These are phyloP conservation scores for Cystobasidium slooffiae DNA, from an alignment of 1,284 basidiomycete genomes.

Conservation along the genomic window DNA sequence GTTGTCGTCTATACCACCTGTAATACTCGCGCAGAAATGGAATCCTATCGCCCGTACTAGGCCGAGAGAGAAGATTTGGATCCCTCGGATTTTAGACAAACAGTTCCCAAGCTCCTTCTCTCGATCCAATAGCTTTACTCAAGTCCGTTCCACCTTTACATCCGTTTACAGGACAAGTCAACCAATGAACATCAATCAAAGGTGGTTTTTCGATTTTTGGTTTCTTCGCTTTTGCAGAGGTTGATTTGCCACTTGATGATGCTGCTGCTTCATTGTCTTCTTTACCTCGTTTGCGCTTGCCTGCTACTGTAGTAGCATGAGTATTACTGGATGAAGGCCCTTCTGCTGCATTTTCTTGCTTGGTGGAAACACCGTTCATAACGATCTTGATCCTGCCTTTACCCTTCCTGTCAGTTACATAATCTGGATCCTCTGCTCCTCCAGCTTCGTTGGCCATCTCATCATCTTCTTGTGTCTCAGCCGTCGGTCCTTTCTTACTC, in stretches of 20 bases:
- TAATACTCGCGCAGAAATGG: too few relatives aligned
- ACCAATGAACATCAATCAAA: constrained; percentile 27
- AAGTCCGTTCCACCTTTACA: constrained; percentile 38
- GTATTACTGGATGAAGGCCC: neutral
- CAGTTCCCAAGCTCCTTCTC: constrained; percentile 42
- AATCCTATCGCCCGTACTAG: neutral
- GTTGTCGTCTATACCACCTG: too few relatives aligned
- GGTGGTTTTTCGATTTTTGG: constrained; percentile 19
- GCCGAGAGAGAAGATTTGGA: neutral
- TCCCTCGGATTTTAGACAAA: constrained; percentile 27
- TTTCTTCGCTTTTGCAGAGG: constrained; percentile 1
- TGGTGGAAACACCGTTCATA: too few relatives aligned
- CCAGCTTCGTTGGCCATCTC: neutral
- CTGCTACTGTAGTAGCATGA: neutral
- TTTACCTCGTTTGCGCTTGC: constrained; percentile 10
- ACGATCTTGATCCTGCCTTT: too few relatives aligned
- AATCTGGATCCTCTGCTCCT: neutral
- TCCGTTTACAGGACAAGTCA: constrained; percentile 25
- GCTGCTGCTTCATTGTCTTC: neutral
- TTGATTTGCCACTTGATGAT: neutral
- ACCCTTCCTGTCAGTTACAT: neutral
- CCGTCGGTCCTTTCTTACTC: neutral
- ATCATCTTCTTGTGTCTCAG: neutral
- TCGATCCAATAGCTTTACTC: constrained; percentile 16
- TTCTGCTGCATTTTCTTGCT: neutral